Evolutionary conservation across 2,329 filamentous ascomycete genomes (phyloP).

Genomic region (Tricladium varicosporioides): DNA sequence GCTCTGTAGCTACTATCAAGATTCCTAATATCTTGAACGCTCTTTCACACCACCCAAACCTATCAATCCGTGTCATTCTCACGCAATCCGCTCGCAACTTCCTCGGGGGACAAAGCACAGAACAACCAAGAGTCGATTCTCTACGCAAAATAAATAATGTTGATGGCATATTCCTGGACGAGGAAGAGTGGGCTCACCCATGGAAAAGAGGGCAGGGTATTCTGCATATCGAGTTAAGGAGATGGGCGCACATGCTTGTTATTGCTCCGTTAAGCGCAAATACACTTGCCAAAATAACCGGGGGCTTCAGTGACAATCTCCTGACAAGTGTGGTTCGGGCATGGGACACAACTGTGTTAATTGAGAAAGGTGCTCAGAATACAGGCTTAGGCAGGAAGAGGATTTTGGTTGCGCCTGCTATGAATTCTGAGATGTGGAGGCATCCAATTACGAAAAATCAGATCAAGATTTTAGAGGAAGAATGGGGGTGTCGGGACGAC

Average conservation of each 20-base stretch:
- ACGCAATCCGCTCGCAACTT: slow-evolving; percentile 74
- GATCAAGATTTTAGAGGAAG: slow-evolving; percentile 64
- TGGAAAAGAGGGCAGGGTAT: slow-evolving; percentile 81
- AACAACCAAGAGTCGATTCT: slow-evolving; percentile 68
- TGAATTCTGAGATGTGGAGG: slow-evolving; percentile 90
- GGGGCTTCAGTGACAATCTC: slow-evolving; percentile 76
- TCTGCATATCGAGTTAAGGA: slow-evolving; percentile 83
- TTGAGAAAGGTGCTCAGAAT: slow-evolving; percentile 11
- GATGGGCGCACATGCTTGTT: slow-evolving; percentile 78
- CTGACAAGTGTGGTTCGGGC: slow-evolving; percentile 74
- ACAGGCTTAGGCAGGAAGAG: slow-evolving; percentile 48
- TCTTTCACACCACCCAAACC: slow-evolving; percentile 47
- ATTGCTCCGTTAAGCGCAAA: slow-evolving; percentile 84
- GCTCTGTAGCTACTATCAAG: slow-evolving; percentile 88
- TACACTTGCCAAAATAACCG: slow-evolving; percentile 77
- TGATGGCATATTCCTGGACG: slow-evolving; percentile 77
- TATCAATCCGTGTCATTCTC: slow-evolving; percentile 84
- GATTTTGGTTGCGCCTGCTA: slow-evolving; percentile 75
- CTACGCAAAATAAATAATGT: slow-evolving; percentile 66
- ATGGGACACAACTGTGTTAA: slow-evolving; percentile 65
- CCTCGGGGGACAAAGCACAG: slow-evolving; percentile 68
- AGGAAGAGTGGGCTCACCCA: slow-evolving; percentile 77
- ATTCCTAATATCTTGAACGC: slow-evolving; percentile 63
- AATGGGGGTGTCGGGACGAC: slow-evolving; percentile 65
- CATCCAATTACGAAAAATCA: slow-evolving; percentile 80